Evolutionary conservation across 139 green algal genomes (phyloP).

Genomic region (Auxenochlorella pyrenoidosa): DNA sequence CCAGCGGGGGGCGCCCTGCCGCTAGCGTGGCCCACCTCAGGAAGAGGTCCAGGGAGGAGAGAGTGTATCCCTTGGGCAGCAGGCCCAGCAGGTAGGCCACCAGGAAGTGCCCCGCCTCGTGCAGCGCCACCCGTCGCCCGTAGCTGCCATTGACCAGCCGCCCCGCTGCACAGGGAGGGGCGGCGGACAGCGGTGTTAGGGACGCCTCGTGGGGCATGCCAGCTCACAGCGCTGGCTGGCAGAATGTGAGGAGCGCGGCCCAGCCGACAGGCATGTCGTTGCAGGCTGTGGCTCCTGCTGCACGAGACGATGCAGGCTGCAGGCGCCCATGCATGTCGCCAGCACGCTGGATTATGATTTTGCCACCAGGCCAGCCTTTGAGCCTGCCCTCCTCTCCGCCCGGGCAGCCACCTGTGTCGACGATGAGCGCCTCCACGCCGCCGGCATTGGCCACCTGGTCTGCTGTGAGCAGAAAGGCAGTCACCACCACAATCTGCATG

Average conservation of each 20-base stretch:
- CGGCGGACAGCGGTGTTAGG: neutral
- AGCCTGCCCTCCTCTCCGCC: too few species aligned
- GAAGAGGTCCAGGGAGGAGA: slow-evolving; percentile 88
- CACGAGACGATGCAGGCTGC: neutral
- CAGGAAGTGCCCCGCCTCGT: slow-evolving; percentile 97
- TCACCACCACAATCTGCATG: slow-evolving; percentile 33
- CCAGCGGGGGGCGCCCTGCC: too few species aligned
- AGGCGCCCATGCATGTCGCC: neutral
- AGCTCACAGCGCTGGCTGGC: neutral
- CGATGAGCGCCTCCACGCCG: slow-evolving; percentile 76
- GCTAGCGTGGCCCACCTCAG: slow-evolving; percentile 42
- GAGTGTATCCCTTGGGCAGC: slow-evolving; percentile 89
- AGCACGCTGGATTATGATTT: too few species aligned
- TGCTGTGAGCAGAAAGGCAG: slow-evolving; percentile 55
- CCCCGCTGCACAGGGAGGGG: slow-evolving; percentile 30
- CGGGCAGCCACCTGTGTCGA: slow-evolving; percentile 67
- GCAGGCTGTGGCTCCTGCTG: neutral
- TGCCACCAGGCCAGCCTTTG: too few species aligned
- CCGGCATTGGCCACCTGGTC: slow-evolving; percentile 80
- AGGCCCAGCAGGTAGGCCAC: slow-evolving; percentile 94
- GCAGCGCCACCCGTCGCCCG: slow-evolving; percentile 70
- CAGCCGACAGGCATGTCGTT: neutral
- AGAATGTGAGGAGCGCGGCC: neutral
- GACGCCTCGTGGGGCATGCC: too few species aligned
- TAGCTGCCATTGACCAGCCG: slow-evolving; percentile 69